phyloP scores from a whole-genome alignment of 495 filamentous ascomycete species.

The Daldinia decipiens region DNA sequence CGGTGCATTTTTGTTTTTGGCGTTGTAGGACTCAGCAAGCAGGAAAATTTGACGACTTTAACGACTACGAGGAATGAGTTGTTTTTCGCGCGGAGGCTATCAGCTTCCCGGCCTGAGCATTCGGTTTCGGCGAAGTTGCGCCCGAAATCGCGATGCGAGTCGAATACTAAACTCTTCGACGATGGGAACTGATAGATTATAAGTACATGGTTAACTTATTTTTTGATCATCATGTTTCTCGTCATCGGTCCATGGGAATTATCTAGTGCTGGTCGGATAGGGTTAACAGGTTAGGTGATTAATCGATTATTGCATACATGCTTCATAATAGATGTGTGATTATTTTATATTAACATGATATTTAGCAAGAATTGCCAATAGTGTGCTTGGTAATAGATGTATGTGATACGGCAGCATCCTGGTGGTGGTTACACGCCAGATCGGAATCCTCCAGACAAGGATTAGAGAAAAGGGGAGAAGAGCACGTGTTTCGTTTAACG shows the following conservation, averaged over 20 bases:
- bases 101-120: background rate
- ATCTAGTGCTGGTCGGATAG: background rate
- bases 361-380: background rate
- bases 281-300: conserved; percentile 10
- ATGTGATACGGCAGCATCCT: background rate
- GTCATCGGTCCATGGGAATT: background rate
- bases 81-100: conserved; percentile 6
- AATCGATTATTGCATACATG: conserved; percentile 1
- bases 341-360: conserved; percentile 1
- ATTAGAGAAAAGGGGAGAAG: background rate
- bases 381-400: background rate
- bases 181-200: conserved; percentile 10
- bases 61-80: conserved; percentile 35
- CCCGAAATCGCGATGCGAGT: background rate
- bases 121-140: background rate
- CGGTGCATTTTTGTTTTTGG: conserved; percentile 31
- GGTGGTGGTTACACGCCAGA: background rate
- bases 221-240: background rate
- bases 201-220: conserved; percentile 23
- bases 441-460: background rate
- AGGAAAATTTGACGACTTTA: conserved; percentile 33
- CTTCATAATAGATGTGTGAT: background rate
- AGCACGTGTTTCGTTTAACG: background rate
- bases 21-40: conserved; percentile 32
- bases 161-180: background rate